Evolutionary conservation across 2,329 filamentous ascomycete genomes (phyloP).

Genomic region (Botrytis pseudocinerea): DNA sequence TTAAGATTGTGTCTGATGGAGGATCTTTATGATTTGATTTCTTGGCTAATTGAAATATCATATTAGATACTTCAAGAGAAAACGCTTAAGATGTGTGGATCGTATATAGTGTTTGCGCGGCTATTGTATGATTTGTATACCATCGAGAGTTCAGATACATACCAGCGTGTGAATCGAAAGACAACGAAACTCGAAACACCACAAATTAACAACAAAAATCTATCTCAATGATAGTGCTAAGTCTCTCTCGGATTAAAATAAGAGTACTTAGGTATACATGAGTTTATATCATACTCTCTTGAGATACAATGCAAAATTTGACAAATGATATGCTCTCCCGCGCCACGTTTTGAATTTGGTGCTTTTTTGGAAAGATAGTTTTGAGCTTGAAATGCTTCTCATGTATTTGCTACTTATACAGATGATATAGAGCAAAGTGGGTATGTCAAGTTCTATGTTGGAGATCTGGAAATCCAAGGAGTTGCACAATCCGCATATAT

Average conservation of each 20-base stretch:
- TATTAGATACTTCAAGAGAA: accelerated
- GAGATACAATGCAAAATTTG: neutral
- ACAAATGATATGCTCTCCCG: neutral
- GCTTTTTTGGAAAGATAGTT: accelerated
- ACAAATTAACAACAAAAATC: neutral
- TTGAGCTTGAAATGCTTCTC: neutral
- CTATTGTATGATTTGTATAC: neutral
- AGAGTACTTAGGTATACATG: accelerated
- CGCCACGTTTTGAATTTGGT: accelerated
- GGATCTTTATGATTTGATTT: accelerated
- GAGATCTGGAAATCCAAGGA: accelerated
- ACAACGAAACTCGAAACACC: accelerated
- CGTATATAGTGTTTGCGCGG: no score
- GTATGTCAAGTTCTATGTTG: no score
- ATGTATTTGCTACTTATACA: neutral
- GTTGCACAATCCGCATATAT: neutral
- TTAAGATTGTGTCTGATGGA: neutral
- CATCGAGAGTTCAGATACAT: neutral
- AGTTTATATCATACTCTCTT: neutral
- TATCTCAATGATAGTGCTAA: neutral
- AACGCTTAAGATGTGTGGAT: accelerated
- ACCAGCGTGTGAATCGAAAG: neutral
- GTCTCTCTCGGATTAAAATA: neutral
- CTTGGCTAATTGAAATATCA: neutral
- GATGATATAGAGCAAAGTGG: no score